These are phyloP conservation scores for Phytophthora meadii DNA, from an alignment of 352 stramenopile genomes.

Conservation along the genomic window DNA sequence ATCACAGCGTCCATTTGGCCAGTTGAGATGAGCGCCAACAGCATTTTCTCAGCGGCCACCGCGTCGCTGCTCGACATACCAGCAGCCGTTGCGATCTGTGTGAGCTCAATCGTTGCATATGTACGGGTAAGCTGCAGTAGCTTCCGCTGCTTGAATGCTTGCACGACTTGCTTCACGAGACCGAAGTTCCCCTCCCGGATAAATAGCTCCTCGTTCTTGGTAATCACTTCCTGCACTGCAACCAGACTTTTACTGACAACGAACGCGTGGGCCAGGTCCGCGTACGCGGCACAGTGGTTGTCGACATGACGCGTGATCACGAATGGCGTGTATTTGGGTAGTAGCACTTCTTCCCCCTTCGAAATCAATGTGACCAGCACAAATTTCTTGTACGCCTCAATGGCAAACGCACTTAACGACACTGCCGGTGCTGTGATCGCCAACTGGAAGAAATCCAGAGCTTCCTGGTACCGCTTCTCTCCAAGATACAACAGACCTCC, in stretches of 20 bases:
- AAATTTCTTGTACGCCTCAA: constrained; percentile 88
- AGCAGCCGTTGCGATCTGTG: constrained; percentile 60
- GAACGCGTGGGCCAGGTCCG: constrained; percentile 66
- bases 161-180: constrained; percentile 81
- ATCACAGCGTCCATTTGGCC: constrained; percentile 72
- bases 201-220: constrained; percentile 58
- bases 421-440: constrained; percentile 76
- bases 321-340: constrained; percentile 86
- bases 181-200: constrained; percentile 71
- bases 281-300: constrained; percentile 68
- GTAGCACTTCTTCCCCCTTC: constrained; percentile 50
- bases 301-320: constrained; percentile 78
- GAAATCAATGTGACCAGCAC: constrained; percentile 73
- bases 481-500: constrained; percentile 76
- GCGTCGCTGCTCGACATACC: constrained; percentile 46
- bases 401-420: constrained; percentile 77
- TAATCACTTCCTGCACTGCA: constrained; percentile 39
- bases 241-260: constrained; percentile 45
- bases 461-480: constrained; percentile 79
- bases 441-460: constrained; percentile 76
- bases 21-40: constrained; percentile 61
- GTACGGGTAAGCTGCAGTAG: constrained; percentile 79
- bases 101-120: constrained; percentile 79
- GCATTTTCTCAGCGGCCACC: constrained; percentile 61
- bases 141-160: constrained; percentile 73